These are phyloP conservation scores for Elaeagnus macrophylla DNA, from an alignment of 306 rosid genomes.

Conservation along the genomic window DNA sequence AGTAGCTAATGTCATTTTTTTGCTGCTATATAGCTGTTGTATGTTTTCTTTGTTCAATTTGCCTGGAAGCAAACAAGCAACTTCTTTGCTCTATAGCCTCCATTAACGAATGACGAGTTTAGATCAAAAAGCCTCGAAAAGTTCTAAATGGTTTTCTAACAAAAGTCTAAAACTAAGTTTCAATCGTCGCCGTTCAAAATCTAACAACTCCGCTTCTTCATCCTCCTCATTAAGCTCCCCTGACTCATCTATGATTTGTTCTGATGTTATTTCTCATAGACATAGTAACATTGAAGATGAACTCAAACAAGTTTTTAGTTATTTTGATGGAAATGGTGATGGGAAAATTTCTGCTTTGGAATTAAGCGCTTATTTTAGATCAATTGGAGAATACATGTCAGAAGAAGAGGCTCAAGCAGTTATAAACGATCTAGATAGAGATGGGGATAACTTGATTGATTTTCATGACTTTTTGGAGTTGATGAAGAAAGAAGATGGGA, in stretches of 20 bases:
- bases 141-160: constrained; percentile 57
- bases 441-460: constrained; percentile 43
- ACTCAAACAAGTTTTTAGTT: constrained; percentile 37
- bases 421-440: constrained; percentile 48
- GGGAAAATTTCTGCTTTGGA: constrained; percentile 59
- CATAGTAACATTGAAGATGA: constrained; percentile 23
- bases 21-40: not conserved
- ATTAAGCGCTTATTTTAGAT: constrained; percentile 50
- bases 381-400: constrained; percentile 57
- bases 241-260: constrained; percentile 18
- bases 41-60: not conserved
- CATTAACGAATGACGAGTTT: constrained; percentile 26
- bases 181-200: constrained; percentile 24
- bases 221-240: constrained; percentile 26
- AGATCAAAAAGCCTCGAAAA: constrained; percentile 18
- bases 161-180: constrained; percentile 31
- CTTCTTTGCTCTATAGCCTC: not conserved
- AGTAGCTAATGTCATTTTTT: not conserved
- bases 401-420: constrained; percentile 45
- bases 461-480: constrained; percentile 44
- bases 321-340: constrained; percentile 50
- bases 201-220: constrained; percentile 13
- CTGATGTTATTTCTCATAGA: constrained; percentile 14
- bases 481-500: constrained; percentile 29
- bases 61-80: not conserved